Percentiles rank a stretch among this genome's conserved stretches.
These are phyloP conservation scores for Microbotryum lychnidis-dioicae DNA, from an alignment of 1,284 basidiomycete species.

Conservation along the genomic window DNA sequence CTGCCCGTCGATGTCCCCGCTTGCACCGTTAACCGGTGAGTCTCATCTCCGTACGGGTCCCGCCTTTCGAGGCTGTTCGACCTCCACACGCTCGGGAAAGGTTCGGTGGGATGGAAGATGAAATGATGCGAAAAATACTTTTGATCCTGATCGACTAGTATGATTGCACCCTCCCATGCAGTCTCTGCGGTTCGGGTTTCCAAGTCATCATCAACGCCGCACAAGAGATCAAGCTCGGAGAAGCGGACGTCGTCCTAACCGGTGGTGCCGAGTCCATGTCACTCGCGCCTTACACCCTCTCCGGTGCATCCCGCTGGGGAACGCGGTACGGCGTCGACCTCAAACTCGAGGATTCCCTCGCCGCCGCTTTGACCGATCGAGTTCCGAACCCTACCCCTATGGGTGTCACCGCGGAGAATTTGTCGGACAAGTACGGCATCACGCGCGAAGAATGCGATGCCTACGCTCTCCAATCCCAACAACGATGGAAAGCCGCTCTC, in stretches of 20 bases:
- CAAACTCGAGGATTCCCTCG: conserved; percentile 51
- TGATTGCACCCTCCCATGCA: conserved; percentile 41
- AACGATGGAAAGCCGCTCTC: conserved; percentile 41
- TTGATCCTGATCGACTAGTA: background rate
- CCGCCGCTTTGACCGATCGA: conserved; percentile 47
- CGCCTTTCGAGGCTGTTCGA: background rate
- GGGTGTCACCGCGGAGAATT: conserved; percentile 56
- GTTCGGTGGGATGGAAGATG: background rate
- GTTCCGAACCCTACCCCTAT: conserved; percentile 41
- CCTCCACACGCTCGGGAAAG: background rate
- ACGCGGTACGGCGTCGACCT: conserved; percentile 48
- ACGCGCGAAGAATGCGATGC: conserved; percentile 73
- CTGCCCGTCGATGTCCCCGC: conserved; percentile 48
- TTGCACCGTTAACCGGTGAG: conserved; percentile 48
- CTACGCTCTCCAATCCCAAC: conserved; percentile 41
- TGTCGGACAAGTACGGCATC: conserved; percentile 55
- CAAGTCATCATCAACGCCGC: conserved; percentile 89
- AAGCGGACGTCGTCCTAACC: conserved; percentile 76
- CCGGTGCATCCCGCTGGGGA: conserved; percentile 42
- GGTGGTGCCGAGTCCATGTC: conserved; percentile 99
- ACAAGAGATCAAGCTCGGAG: conserved; percentile 80
- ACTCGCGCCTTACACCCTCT: conserved; percentile 60
- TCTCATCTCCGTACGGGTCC: background rate
- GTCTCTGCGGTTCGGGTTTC: conserved; percentile 94
- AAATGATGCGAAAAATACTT: background rate